A percentile compares a stretch with the other conserved stretches of the same genome.
phyloP scores from a whole-genome alignment of 2,329 filamentous ascomycete species.

The Verticillium tricorpus region DNA sequence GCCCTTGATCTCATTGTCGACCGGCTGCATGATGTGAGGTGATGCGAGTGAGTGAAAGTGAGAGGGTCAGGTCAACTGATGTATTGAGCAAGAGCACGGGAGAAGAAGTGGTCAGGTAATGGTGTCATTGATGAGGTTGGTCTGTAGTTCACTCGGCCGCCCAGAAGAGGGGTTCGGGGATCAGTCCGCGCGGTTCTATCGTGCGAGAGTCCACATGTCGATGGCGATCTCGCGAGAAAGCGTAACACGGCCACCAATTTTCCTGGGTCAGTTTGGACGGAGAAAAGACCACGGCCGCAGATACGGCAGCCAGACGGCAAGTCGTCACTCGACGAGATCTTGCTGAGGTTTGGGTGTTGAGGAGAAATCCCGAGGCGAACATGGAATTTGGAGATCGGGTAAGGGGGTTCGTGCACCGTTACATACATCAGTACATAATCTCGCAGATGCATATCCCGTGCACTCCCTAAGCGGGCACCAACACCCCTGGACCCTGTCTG shows the following conservation, averaged over 20 bases:
- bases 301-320: neutral
- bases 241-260: neutral
- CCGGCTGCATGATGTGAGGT: neutral
- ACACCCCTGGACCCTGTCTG: neutral
- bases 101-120: neutral
- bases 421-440: fast-evolving
- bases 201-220: neutral
- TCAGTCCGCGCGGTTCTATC: neutral
- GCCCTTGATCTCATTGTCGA: slow-evolving; percentile 43
- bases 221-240: neutral
- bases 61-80: no score
- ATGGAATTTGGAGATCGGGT: neutral
- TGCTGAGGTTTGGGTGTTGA: neutral
- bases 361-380: neutral
- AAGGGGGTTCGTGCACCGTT: neutral
- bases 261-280: neutral
- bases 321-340: neutral
- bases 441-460: neutral
- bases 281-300: neutral
- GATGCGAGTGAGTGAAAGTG: neutral
- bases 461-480: neutral
- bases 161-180: neutral
- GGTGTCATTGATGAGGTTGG: neutral
- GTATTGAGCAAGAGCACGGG: neutral
- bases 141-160: neutral